Base-by-base conservation (phyloP, 257 asterid species). In the Forsythia viridissima region DNA sequence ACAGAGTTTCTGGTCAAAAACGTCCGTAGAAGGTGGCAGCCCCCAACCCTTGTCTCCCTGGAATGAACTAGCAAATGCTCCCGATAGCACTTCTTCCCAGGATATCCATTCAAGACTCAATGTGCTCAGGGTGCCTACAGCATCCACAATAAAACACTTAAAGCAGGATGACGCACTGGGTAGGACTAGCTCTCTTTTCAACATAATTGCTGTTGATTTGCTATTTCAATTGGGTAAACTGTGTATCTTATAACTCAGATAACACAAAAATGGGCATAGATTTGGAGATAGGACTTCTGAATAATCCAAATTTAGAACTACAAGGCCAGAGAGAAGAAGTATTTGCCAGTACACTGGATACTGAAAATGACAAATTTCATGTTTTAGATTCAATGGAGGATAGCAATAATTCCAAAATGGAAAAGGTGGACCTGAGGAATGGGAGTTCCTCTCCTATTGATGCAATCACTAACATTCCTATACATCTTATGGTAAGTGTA, bases 1-100 rank as follows among this genome's bases (percentile, higher is more conserved):
- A 63, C 86, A 81, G 91, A 81, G 85, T 83, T 87, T 85, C 39
- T 87, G 89, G 87, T 85, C 89, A 63, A 87, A 85, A 77, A 80
- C 82, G 79, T 84, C 81, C 5, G 18, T 82, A 40, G 89, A 83
- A 82, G 85, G 82, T 41, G 86, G 83, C 51, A 77, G 86, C 80
- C 84, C 82, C 24, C 85, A 77, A 75, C 77, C 79, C 36, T 72
- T 83, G 81, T 77, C 86, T 57, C 86, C 86, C 38, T 81, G 85
- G 85, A 81, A 83, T 65, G 84, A 85, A 67, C 78, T 70, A 42
- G 73, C 82, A 36, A 85, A 87, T 48, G 84, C 88, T 37, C 76
- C 85, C 44, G 86, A 76, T 72, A 85, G 89, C 79, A 87, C 89
- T 65, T 81, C 86, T 80, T 89, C 86, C 71, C 86, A 79, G 84